Base-by-base conservation (phyloP, 257 asterid genomes). In the Plectranthus barbatus region DNA sequence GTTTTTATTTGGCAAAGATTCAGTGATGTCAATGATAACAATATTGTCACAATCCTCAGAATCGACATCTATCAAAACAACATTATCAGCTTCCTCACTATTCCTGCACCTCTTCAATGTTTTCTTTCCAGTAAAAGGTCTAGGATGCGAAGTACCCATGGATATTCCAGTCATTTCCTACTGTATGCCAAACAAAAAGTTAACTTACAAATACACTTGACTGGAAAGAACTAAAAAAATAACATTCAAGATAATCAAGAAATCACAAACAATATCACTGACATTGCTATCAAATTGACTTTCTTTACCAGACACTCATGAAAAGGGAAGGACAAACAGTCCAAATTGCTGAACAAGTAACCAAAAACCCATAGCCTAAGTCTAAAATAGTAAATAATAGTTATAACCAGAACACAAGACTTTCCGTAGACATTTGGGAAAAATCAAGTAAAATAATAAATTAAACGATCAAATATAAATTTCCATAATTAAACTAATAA, bases 61-160 rank as follows among this genome's bases (percentile, higher is more conserved):
- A 53, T 88, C 96, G 3, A 72, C 82, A 49, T 92, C 99, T 56
- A 89, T 92, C 47, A 83, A 61, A 63, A 84, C 74, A 21, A 79
- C 76, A 48, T 79, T 54, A 57, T 81, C 80, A 64, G 67, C 55
- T 40, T 66, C 70, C 56, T 34, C 74, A 47, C 66, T 69, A 69
- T 66, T 80, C 70, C 63, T 52, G 73, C 83, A 74, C 76, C 83
- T 83, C 59, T 84, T 83, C 64, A 74, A 44, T 1, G 84, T 71
- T 70, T 77, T 81, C 54, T 59, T 58, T 61, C 84, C 84, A 48
- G 67, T 39, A 64, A 76, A 60, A 29, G 88, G 82, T 57, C 81
- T 69, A 2, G 81, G 78, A 23, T 41, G 79, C 12, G 88, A 63
- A 26, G 39, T 72, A 12, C 83, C 81, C 4, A 72, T 47, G 14